Base-by-base conservation (phyloP, 2,329 filamentous ascomycete species). In the Emmonsiellopsis sp. region DNA sequence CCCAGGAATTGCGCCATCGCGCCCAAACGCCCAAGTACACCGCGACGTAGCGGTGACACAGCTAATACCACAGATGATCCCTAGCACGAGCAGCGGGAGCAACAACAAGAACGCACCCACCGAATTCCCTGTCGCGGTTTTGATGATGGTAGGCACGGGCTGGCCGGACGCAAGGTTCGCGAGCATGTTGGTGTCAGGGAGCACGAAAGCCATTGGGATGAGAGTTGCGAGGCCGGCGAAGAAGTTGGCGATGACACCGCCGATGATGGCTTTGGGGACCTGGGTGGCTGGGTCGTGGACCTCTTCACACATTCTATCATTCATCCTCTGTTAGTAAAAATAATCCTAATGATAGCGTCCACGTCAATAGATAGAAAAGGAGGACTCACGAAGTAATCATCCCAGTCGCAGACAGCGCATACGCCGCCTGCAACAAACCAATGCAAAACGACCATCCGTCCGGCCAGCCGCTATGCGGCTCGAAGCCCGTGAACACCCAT, bases 371-470 rank as follows among this genome's bases (percentile, higher is more conserved):
- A 26, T 3, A 26, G 20, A 26, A 26, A 26, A 26, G 1, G 20
- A 26, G 20, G 3, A 26, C 20, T 26, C 20, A 26, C 7, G 77
- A 77, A 0, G 78, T 75, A 52, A 83, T 78, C 81, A 84, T 83
- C 2, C 81, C 81, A 26, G 84, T 72, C 2, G 80, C 81, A 0
- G 76, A 77, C 59, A 82, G 82, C 57, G 75, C 78, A 59, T 81
- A 82, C 7, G 79, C 79, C 0, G 78, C 73, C 1, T 80, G 81
- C 2, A 84, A 68, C 8, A 83, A 72, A 20, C 81, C 81, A 55
- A 85, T 83, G 66, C 81, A 82, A 65, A 84, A 83, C 0, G 78
- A 79, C 61, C 84, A 83, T 11, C 68, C 69, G 2, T 76, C 76
- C 0, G 80, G 20, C 20, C 20, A 26, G 20, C 20, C 20, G 20